A percentile compares a stretch with the other conserved stretches of the same genome.
These are phyloP conservation scores for Penicillium sp. DNA, from an alignment of 2,329 filamentous ascomycete species.

Conservation along the genomic window DNA sequence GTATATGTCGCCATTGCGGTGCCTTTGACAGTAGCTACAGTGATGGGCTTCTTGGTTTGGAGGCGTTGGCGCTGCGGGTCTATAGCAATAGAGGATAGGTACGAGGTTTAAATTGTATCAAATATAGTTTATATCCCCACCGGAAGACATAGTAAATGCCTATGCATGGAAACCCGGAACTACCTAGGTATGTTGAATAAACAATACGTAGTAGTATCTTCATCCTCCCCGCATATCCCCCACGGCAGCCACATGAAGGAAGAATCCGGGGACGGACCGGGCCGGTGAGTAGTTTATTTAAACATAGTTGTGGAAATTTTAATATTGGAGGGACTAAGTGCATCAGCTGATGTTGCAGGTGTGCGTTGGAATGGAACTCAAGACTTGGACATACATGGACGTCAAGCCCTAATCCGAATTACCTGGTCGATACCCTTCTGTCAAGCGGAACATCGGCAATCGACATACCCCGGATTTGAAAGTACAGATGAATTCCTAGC, in stretches of 20 bases:
- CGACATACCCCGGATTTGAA: background rate
- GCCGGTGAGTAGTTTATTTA: background rate
- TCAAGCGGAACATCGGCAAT: background rate
- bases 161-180: background rate
- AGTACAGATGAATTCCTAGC: background rate
- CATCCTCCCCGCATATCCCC: background rate
- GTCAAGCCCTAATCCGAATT: no score
- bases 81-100: background rate
- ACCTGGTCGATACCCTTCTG: no score
- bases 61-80: slow-evolving; percentile 13
- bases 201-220: no score
- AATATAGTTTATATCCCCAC: no score
- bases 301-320: no score
- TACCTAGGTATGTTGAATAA: no score
- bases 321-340: no score
- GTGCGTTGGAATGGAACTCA: no score
- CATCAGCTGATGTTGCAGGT: background rate
- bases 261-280: background rate
- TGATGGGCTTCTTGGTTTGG: slow-evolving; percentile 16
- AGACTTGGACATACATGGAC: no score
- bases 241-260: background rate
- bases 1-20: slow-evolving; percentile 18
- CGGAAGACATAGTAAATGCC: no score
- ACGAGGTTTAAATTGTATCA: slow-evolving; percentile 2
- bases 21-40: slow-evolving; percentile 16